These are phyloP conservation scores for Diaporthe humulicola DNA, from an alignment of 2,329 filamentous ascomycete species.

Conservation along the genomic window DNA sequence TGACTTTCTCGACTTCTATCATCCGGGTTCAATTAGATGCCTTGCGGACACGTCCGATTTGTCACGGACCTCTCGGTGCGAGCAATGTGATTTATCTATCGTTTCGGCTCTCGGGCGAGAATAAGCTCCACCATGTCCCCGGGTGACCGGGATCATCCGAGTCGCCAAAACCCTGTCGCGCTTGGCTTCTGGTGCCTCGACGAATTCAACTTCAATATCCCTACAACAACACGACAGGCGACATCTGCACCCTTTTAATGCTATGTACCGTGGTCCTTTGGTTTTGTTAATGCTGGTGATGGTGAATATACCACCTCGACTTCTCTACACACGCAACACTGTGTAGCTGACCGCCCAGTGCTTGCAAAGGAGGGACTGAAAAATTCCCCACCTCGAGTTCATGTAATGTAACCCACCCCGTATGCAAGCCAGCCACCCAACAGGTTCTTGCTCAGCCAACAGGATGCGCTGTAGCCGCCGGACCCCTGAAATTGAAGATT, in stretches of 20 bases:
- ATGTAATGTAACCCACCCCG: conserved; percentile 1
- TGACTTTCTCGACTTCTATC: no score
- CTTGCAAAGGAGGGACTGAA: neutral
- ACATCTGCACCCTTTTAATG: neutral
- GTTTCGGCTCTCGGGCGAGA: neutral
- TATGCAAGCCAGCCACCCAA: neutral
- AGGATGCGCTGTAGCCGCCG: neutral
- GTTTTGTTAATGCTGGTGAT: neutral
- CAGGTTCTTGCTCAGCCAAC: neutral
- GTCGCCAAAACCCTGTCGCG: no score
- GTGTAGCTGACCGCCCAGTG: neutral
- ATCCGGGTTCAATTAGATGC: neutral
- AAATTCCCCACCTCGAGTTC: no score
- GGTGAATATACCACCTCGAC: neutral
- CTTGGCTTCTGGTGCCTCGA: neutral
- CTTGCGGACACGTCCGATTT: neutral
- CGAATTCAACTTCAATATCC: neutral
- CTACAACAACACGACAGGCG: neutral
- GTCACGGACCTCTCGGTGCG: no score
- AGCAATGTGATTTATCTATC: neutral
- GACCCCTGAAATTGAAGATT: neutral
- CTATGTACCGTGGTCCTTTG: no score
- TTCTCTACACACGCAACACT: neutral
- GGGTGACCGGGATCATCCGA: neutral
- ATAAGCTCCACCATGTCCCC: neutral